Evolutionary conservation across 2,329 filamentous ascomycete species (phyloP), one percentile per base, ranked within the genome.

Genomic region (Aspergillus spinulosporus): DNA sequence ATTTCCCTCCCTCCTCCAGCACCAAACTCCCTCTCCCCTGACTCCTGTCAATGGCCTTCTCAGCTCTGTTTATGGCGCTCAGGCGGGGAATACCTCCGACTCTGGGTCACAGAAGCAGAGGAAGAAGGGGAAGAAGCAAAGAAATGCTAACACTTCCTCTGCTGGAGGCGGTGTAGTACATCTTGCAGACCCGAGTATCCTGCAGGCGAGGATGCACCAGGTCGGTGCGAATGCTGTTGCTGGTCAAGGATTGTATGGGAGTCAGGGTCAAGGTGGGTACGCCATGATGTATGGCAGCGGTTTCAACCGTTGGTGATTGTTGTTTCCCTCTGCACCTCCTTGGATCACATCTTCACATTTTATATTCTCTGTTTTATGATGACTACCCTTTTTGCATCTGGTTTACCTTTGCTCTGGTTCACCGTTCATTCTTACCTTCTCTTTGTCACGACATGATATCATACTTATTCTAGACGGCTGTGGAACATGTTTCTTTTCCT

Each of bases 101-200:
- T 87, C 88, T 81, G 89, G 89, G 81, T 77, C 79, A 74, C 88
- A 90, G 81, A 95, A 96, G 88, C 92, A 95, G 86, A 96, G 96
- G 88, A 97, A 96, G 87, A 96, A 96, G 91, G 92, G 92, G 83
- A 97, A 96, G 87, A 97, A 97, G 91, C 93, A 97, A 85, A 95
- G 92, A 88, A 92, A 97, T 88, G 93, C 92, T 94, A 96, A 97
- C 91, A 97, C 93, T 93, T 96, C 92, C 90, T 97, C 93, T 87
- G 96, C 92, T 87, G 92, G 92, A 86, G 90, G 91, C 90, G 92
- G 90, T 83, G 87, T 97, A 93, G 92, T 95, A 83, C 92, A 97
- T 95, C 91, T 96, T 92, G 91, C 90, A 84, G 92, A 97, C 91
- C 93, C 93, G 84, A 96, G 91, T 85, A 97, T 97, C 85, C 87